phyloP scores from a whole-genome alignment of 441 rosid species.

The Daphne laureola region DNA sequence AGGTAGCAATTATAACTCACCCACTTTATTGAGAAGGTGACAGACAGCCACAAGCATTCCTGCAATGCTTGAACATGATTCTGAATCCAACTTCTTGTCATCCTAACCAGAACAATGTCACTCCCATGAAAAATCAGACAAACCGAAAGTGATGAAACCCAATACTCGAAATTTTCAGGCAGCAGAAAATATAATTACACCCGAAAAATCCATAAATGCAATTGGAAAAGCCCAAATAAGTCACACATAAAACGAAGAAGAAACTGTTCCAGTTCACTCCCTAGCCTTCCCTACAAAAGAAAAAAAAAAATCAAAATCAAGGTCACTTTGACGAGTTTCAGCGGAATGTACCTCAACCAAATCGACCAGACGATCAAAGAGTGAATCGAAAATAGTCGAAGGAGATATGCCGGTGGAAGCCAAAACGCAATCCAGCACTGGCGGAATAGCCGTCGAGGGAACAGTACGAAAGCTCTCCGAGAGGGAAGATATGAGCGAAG shows the following conservation, averaged over 20 bases:
- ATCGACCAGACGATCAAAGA: slow-evolving; percentile 34
- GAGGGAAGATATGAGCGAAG: slow-evolving; percentile 40
- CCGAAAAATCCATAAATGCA: not conserved
- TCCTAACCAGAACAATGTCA: slow-evolving; percentile 28
- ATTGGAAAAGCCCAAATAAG: not conserved
- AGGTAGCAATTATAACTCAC: slow-evolving; percentile 29
- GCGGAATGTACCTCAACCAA: slow-evolving; percentile 32
- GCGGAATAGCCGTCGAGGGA: slow-evolving; percentile 61
- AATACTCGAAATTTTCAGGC: no score
- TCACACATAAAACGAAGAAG: not conserved
- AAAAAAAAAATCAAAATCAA: not conserved
- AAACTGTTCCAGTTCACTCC: not conserved
- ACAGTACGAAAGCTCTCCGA: slow-evolving; percentile 53
- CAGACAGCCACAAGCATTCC: slow-evolving; percentile 70
- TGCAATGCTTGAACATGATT: slow-evolving; percentile 28
- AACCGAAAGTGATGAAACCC: no score
- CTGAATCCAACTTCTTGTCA: slow-evolving; percentile 34
- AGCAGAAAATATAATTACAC: not conserved
- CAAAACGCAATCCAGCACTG: slow-evolving; percentile 73
- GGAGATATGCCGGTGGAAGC: slow-evolving; percentile 56
- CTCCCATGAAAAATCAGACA: not conserved
- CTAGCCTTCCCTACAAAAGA: not conserved
- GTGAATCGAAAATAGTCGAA: slow-evolving; percentile 47
- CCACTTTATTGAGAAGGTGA: slow-evolving; percentile 54
- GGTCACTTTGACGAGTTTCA: not conserved